A percentile compares a stretch with the other conserved stretches of the same genome.
phyloP scores from a whole-genome alignment of 352 stramenopile species.

The Globisporangium splendens region DNA sequence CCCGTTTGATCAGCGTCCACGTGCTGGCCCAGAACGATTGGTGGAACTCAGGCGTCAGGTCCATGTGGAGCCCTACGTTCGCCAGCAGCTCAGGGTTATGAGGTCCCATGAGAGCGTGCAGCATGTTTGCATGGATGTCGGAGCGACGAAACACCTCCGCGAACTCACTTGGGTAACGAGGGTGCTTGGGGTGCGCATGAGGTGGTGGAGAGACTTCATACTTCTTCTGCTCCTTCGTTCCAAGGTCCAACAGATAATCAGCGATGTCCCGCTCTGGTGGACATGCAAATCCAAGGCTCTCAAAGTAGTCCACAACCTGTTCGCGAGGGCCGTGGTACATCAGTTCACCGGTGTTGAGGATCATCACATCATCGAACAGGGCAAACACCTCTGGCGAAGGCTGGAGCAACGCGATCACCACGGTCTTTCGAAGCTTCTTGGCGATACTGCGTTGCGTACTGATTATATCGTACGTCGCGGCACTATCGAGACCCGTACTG shows the following conservation, averaged over 20 bases:
- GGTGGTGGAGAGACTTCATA: conserved; percentile 24
- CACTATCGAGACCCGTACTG: conserved; percentile 55
- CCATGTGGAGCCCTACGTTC: too few relatives aligned
- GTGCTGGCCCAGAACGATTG: too few relatives aligned
- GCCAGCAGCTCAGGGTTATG: conserved; percentile 90
- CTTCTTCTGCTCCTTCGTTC: conserved; percentile 32
- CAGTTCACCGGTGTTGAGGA: conserved; percentile 88
- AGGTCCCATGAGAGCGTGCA: conserved; percentile 81
- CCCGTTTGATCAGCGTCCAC: too few relatives aligned
- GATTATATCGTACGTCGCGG: conserved; percentile 54
- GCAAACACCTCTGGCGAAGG: conserved; percentile 90
- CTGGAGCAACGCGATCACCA: conserved; percentile 84
- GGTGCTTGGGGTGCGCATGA: conserved; percentile 13
- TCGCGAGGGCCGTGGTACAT: conserved; percentile 82
- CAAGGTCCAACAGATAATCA: conserved; percentile 87
- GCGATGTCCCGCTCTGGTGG: conserved; percentile 72
- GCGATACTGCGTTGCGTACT: conserved; percentile 35
- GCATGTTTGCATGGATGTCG: conserved; percentile 28
- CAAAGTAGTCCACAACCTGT: conserved; percentile 72
- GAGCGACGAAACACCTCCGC: conserved; percentile 10
- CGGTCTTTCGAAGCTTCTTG: conserved; percentile 39
- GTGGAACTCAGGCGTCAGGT: too few relatives aligned
- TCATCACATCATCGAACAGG: conserved; percentile 93
- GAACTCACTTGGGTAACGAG: conserved; percentile 37
- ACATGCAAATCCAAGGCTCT: conserved; percentile 55